phyloP scores from a whole-genome alignment of 2,329 filamentous ascomycete species.

The Aureobasidium uvarum region DNA sequence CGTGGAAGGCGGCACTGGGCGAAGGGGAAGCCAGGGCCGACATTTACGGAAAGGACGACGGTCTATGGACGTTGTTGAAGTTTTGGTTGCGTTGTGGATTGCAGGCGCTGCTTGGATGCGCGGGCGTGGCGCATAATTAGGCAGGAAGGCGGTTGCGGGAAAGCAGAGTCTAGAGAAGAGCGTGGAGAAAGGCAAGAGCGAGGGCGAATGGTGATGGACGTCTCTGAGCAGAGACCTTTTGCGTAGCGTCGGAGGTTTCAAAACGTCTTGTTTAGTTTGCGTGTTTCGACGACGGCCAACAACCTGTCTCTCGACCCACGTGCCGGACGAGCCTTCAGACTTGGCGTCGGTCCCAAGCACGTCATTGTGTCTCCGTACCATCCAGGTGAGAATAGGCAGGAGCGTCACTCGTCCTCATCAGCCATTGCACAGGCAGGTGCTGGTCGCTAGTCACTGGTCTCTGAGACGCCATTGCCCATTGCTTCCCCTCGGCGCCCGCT shows the following conservation, averaged over 20 bases:
- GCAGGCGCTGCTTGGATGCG: constrained; percentile 9
- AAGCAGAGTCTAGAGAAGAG: constrained; percentile 9
- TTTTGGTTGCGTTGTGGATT: neutral
- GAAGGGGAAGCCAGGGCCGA: constrained; percentile 37
- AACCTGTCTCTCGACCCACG: neutral
- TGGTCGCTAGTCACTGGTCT: neutral
- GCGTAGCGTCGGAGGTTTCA: neutral
- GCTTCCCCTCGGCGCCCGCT: neutral
- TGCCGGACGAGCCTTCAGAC: neutral
- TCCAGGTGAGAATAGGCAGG: neutral
- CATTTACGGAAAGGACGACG: constrained; percentile 31
- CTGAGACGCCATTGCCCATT: neutral
- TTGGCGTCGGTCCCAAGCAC: neutral
- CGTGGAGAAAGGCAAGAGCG: constrained; percentile 9
- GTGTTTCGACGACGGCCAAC: constrained; percentile 8
- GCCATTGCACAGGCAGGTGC: neutral
- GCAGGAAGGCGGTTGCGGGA: constrained; percentile 14
- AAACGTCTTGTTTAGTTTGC: constrained; percentile 10
- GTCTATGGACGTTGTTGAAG: constrained; percentile 1
- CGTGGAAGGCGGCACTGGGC: constrained; percentile 32
- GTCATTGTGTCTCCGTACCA: neutral
- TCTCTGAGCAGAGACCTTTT: neutral
- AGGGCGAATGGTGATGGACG: neutral
- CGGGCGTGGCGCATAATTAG: constrained; percentile 27
- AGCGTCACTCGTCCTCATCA: neutral